A percentile compares a stretch with the other conserved stretches of the same genome.
Evolutionary conservation across 352 stramenopile genomes (phyloP).

Genomic region (Pythium folliculosum): DNA sequence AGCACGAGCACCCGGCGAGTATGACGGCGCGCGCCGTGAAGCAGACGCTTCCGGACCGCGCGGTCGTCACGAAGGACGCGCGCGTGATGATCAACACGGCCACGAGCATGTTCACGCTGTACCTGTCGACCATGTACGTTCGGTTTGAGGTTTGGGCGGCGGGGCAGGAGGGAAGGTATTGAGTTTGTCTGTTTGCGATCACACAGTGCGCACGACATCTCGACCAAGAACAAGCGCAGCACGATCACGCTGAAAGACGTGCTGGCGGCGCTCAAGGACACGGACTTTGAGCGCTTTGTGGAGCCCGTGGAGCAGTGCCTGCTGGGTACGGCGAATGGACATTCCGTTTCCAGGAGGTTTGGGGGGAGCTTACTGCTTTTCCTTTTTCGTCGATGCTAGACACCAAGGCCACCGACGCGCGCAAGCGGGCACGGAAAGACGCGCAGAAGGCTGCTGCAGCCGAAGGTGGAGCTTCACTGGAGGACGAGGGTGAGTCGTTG

Average conservation of each 20-base stretch:
- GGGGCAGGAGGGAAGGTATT: not conserved
- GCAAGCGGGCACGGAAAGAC: constrained; percentile 36
- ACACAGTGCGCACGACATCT: constrained; percentile 66
- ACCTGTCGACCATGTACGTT: constrained; percentile 67
- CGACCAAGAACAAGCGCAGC: constrained; percentile 68
- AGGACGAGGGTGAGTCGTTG: not conserved
- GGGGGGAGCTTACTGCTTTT: too few relatives aligned
- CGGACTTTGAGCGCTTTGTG: constrained; percentile 82
- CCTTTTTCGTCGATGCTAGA: too few relatives aligned
- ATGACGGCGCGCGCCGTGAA: constrained; percentile 73
- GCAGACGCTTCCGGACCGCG: constrained; percentile 63
- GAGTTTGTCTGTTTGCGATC: not conserved
- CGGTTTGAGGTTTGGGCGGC: too few relatives aligned
- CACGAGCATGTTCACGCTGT: constrained; percentile 79
- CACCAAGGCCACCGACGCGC: constrained; percentile 41
- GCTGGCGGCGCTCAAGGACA: constrained; percentile 62
- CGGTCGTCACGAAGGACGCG: constrained; percentile 69
- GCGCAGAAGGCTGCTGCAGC: constrained; percentile 13
- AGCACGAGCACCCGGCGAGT: constrained; percentile 65
- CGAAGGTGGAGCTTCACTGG: not conserved
- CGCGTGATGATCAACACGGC: constrained; percentile 70
- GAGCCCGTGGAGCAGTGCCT: constrained; percentile 68
- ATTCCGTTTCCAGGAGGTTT: too few relatives aligned
- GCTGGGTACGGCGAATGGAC: constrained; percentile 39
- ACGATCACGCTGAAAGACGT: constrained; percentile 81